These are phyloP conservation scores for Penicillium sp. DNA, from an alignment of 2,329 filamentous ascomycete genomes.

Conservation along the genomic window DNA sequence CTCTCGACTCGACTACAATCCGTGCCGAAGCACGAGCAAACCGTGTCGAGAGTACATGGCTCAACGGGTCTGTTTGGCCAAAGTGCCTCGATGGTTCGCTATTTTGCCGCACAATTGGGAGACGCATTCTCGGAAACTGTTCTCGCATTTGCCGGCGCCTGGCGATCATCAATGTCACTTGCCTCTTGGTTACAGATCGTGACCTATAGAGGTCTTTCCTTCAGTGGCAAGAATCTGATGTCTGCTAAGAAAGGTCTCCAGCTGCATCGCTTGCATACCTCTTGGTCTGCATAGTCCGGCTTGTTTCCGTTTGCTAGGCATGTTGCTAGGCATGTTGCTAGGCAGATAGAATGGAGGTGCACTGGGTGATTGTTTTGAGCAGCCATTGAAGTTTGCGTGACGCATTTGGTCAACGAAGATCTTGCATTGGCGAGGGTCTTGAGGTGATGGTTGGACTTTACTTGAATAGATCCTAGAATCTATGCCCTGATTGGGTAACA, in stretches of 20 bases:
- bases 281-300: not conserved
- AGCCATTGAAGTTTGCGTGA: not conserved
- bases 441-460: not conserved
- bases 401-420: not conserved
- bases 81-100: not conserved
- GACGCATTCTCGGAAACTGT: conserved; percentile 5
- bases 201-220: conserved; percentile 9
- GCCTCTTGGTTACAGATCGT: conserved; percentile 2
- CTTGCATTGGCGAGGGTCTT: no score
- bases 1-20: not conserved
- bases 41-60: not conserved
- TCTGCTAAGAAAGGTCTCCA: conserved; percentile 9
- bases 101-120: conserved; percentile 1
- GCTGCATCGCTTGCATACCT: not conserved
- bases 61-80: not conserved
- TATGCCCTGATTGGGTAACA: not conserved
- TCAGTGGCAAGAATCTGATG: conserved; percentile 8
- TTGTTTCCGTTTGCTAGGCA: not conserved
- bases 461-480: not conserved
- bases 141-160: conserved; percentile 4
- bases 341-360: not conserved
- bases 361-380: no score
- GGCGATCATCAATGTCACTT: conserved; percentile 5
- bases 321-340: not conserved
- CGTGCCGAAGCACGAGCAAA: not conserved